phyloP scores from a whole-genome alignment of 805 yeast species.

The Nakazawaea wyomingensis region DNA sequence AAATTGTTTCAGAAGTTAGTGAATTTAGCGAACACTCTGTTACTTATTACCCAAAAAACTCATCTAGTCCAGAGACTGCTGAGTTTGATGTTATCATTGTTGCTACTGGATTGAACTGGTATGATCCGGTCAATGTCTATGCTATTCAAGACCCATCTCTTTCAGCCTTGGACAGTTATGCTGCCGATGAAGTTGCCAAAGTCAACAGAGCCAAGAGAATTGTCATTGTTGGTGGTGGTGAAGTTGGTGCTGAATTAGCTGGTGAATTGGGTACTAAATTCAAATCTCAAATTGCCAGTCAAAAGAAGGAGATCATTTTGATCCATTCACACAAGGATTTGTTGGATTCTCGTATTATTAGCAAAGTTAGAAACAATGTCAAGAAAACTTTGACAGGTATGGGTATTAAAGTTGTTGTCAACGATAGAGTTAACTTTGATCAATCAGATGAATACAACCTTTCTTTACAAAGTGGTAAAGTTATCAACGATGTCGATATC shows the following conservation, averaged over 20 bases:
- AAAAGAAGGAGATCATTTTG: slow-evolving; percentile 20
- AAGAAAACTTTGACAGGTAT: slow-evolving; percentile 7
- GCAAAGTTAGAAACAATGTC: slow-evolving; percentile 5
- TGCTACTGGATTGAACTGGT: slow-evolving; percentile 28
- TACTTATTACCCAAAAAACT: slow-evolving; percentile 11
- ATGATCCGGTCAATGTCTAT: slow-evolving; percentile 20
- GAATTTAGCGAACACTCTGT: slow-evolving; percentile 18
- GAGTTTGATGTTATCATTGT: slow-evolving; percentile 22
- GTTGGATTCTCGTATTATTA: slow-evolving; percentile 6
- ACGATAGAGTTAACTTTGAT: slow-evolving; percentile 12
- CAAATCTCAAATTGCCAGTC: slow-evolving; percentile 12
- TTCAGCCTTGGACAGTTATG: slow-evolving; percentile 15
- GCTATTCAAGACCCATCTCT: background rate
- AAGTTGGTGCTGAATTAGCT: slow-evolving; percentile 24
- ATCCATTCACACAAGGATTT: slow-evolving; percentile 19
- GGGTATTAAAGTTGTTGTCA: slow-evolving; percentile 17
- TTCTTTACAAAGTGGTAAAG: slow-evolving; percentile 7
- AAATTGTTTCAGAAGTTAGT: slow-evolving; percentile 17
- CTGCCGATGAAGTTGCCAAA: slow-evolving; percentile 13
- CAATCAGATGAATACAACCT: background rate
- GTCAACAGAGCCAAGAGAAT: slow-evolving; percentile 21
- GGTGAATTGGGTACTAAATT: slow-evolving; percentile 26
- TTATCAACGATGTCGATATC: slow-evolving; percentile 17
- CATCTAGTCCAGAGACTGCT: background rate
- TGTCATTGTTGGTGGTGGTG: slow-evolving; percentile 29